Base-by-base conservation (phyloP, 495 filamentous ascomycete genomes). In the Lindgomyces ingoldianus region DNA sequence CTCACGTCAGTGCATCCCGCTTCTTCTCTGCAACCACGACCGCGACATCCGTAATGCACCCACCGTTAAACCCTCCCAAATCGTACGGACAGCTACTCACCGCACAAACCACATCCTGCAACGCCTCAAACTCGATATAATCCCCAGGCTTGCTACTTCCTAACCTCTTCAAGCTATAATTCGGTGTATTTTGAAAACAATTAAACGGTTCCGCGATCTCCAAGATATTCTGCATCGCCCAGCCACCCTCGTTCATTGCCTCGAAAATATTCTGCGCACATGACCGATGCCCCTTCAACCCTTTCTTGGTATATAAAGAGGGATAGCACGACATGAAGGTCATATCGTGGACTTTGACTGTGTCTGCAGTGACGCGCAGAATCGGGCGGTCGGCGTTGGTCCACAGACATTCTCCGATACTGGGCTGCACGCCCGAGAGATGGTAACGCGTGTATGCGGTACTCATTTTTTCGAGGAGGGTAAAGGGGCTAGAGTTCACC, bases 301-400 rank as follows among this genome's bases (percentile, higher is more conserved):
- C 75, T 36, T 49, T 62, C 55, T 74, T 67, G 19, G 25, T 49
- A 56, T 78, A 78, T n/a, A 78, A 65, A 39, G 68, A 67, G 27
- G 75, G 75, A 60, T 68, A 72, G 63, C 75, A 78, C 3, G 74
- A 70, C 75, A 78, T 78, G 71, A 75, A 78, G 1, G 72, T 74
- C 75, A 77, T 76, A 41, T 77, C 75, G 62, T 77, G 75, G 46
- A 72, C 70, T 19, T 75, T 69, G 29, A 73, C 71, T 1, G 72
- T 73, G 57, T 77, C 75, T 11, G 49, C 58, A 3, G 63, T 64
- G 39, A 77, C 52, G 9, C 64, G 56, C 11, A 77, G 67, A 9
- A 77, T 65, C 0, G 75, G 70, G 14, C 69, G 53, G 29, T 75
- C 65, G 12, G 59, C 65, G 68, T 76, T 77, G 27, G 70, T 75